Evolutionary conservation across 2,329 filamentous ascomycete genomes (phyloP).

Genomic region (Phyllosticta paracitricarpa): DNA sequence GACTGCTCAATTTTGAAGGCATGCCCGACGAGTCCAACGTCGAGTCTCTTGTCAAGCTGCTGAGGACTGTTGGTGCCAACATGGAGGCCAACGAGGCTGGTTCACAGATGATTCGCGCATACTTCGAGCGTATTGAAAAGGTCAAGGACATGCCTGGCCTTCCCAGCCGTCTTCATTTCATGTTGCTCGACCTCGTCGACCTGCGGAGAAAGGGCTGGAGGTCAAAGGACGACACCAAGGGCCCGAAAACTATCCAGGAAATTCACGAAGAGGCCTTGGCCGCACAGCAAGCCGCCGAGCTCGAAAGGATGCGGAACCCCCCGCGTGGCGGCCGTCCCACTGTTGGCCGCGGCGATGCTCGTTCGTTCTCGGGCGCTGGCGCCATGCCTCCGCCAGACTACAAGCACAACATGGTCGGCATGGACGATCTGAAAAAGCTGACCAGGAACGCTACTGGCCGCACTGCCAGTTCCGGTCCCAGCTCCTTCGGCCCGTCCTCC

Average conservation of each 20-base stretch:
- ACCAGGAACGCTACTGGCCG: constrained; percentile 48
- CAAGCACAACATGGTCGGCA: constrained; percentile 70
- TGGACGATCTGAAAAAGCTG: constrained; percentile 83
- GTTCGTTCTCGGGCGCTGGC: constrained; percentile 65
- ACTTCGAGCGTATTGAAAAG: constrained; percentile 79
- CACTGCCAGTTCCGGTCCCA: constrained; percentile 48
- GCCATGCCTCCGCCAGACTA: constrained; percentile 62
- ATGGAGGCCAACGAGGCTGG: constrained; percentile 75
- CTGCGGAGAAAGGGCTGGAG: constrained; percentile 68
- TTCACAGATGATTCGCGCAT: constrained; percentile 76
- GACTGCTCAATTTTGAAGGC: constrained; percentile 90
- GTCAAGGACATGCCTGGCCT: constrained; percentile 69
- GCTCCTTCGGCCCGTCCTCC: constrained; percentile 67
- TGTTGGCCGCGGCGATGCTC: constrained; percentile 75
- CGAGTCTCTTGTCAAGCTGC: constrained; percentile 86
- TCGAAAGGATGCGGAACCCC: constrained; percentile 46
- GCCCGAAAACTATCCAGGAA: constrained; percentile 91
- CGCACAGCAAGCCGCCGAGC: constrained; percentile 72
- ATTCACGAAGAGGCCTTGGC: constrained; percentile 75
- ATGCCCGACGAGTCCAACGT: constrained; percentile 92
- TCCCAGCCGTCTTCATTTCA: constrained; percentile 83
- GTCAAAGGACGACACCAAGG: constrained; percentile 85
- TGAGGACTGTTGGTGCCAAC: constrained; percentile 82
- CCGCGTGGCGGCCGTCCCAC: constrained; percentile 57
- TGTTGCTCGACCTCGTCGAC: constrained; percentile 92